These are phyloP conservation scores for Saccharomyces mikatae DNA, from an alignment of 805 yeast species.

Conservation along the genomic window DNA sequence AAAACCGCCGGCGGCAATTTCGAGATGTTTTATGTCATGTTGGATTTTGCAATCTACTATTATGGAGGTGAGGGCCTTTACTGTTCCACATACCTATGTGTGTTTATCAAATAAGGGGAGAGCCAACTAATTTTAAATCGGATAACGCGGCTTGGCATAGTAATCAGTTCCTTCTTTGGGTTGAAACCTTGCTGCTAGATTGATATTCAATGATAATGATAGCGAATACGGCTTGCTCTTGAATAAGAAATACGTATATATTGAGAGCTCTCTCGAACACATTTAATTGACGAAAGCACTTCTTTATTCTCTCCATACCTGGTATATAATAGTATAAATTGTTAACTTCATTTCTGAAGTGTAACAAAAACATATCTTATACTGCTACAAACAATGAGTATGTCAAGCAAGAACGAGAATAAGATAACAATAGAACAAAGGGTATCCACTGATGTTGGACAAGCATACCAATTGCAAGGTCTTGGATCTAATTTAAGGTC, in stretches of 20 bases:
- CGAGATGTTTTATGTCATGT: background rate
- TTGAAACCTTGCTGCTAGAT: background rate
- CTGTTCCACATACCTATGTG: background rate
- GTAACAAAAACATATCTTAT: background rate
- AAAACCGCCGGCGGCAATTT: background rate
- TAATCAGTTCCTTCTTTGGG: background rate
- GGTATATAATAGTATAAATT: background rate
- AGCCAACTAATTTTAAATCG: background rate
- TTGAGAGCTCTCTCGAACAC: background rate
- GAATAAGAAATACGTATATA: background rate
- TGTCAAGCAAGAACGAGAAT: background rate
- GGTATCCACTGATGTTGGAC: background rate
- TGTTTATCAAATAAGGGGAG: background rate
- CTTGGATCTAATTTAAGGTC: constrained; percentile 3
- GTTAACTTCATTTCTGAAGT: background rate
- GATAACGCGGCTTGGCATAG: background rate
- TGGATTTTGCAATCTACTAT: background rate
- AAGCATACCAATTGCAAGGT: background rate
- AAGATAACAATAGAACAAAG: background rate
- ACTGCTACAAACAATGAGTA: background rate
- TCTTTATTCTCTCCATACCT: background rate
- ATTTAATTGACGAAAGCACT: background rate
- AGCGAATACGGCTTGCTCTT: background rate
- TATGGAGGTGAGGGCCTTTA: background rate
- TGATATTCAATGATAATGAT: background rate